phyloP scores from a whole-genome alignment of 495 filamentous ascomycete genomes.

The Penicillium fimorum region DNA sequence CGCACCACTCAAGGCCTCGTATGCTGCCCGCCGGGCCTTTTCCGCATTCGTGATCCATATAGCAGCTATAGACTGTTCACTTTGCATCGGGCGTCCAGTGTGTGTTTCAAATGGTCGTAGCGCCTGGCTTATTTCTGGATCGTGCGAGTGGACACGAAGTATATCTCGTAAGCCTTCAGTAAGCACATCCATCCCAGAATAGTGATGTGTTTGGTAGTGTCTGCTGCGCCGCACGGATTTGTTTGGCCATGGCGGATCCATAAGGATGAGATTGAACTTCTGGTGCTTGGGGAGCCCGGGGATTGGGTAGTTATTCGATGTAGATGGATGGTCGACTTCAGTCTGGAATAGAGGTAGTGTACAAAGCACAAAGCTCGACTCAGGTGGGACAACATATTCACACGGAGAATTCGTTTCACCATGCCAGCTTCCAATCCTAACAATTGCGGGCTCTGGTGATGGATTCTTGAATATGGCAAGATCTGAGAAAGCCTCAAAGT shows the following conservation, averaged over 20 bases:
- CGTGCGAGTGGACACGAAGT: slow-evolving; percentile 29
- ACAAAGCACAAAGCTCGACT: slow-evolving; percentile 51
- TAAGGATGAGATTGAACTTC: slow-evolving; percentile 73
- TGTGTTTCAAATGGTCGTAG: background rate
- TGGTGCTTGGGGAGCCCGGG: slow-evolving; percentile 25
- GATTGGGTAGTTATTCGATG: slow-evolving; percentile 23
- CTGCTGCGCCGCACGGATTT: slow-evolving; percentile 72
- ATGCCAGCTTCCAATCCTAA: slow-evolving; percentile 18
- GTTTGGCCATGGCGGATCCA: slow-evolving; percentile 96
- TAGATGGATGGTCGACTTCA: background rate
- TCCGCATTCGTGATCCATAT: slow-evolving; percentile 89
- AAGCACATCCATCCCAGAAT: slow-evolving; percentile 33
- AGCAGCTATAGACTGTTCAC: slow-evolving; percentile 42
- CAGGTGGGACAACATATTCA: slow-evolving; percentile 47
- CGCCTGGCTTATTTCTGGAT: background rate
- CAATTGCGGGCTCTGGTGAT: slow-evolving; percentile 24
- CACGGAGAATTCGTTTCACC: slow-evolving; percentile 3
- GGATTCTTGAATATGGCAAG: slow-evolving; percentile 40
- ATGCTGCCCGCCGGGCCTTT: slow-evolving; percentile 56
- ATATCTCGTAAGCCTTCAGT: slow-evolving; percentile 29
- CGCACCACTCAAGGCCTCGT: slow-evolving; percentile 59
- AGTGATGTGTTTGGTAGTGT: slow-evolving; percentile 59
- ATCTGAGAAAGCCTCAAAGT: slow-evolving; percentile 29
- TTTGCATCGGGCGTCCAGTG: slow-evolving; percentile 3
- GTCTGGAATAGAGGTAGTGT: slow-evolving; percentile 28